phyloP scores from a whole-genome alignment of 257 asterid genomes.

The Coffea canephora region DNA sequence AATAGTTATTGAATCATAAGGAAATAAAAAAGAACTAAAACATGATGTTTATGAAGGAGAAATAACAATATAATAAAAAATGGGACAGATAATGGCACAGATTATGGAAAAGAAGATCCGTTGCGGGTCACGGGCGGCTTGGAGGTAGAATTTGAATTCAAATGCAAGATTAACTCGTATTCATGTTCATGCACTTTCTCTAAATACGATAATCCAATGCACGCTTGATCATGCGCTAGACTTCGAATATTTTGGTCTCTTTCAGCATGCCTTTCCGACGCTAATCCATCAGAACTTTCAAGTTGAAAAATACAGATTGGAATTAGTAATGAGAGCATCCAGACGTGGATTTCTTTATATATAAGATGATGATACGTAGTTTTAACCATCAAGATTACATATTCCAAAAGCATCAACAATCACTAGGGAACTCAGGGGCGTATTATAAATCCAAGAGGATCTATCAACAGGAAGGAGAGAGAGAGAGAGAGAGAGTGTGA shows the following conservation, averaged over 20 bases:
- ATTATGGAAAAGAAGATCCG: no score
- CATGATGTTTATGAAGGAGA: no score
- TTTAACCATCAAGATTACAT: not conserved
- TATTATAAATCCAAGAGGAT: not conserved
- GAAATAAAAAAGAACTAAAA: no score
- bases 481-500: no score
- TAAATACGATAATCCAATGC: not conserved
- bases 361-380: no score
- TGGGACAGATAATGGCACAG: no score
- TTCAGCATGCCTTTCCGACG: not conserved
- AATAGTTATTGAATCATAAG: no score
- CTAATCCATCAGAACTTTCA: not conserved
- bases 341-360: not conserved
- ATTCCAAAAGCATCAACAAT: not conserved
- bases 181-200: constrained; percentile 3
- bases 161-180: not conserved
- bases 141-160: constrained; percentile 10
- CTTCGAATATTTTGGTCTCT: not conserved
- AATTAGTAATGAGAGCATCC: not conserved
- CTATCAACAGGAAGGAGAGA: not conserved
- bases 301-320: no score
- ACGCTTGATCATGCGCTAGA: not conserved
- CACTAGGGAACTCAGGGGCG: not conserved
- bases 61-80: no score
- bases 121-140: not conserved